Evolutionary conservation across 2,329 filamentous ascomycete species (phyloP), one percentile per base, ranked within the genome.

Genomic region (Cladobotryum mycophilum): DNA sequence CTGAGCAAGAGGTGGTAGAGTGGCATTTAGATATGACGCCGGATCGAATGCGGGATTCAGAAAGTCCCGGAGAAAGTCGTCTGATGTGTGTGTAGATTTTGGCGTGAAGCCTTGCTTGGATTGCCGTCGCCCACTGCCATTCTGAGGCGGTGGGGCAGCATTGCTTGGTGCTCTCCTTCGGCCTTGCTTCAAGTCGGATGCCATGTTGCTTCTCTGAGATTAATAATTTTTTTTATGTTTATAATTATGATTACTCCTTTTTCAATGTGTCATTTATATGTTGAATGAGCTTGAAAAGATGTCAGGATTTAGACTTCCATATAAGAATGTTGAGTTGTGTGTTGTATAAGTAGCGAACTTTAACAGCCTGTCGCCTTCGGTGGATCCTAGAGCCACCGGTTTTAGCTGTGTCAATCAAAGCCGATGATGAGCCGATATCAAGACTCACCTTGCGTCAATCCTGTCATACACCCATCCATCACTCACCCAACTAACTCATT

Each of bases 1-100:
- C 62, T 68, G 71, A 55, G 79, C 76, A 17, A 95, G 75, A 2
- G 85, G 73, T 4, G 90, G 88, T 1, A 97, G 75, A 1, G 80
- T 80, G 53, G 82, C 74, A 69, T 97, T 97, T 61, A 97, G 82
- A 67, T 90, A 96, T 44, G 87, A 82, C 56, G 86, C 86, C 4
- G 91, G 80, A 66, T 96, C 89, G 69, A 97, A 97, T 41, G 79
- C 74, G 5, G 85, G 76, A 45, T 82, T 76, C 36, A 92, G 76
- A 67, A 96, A 96, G 49, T 86, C 83, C 51, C 81, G 80, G 3
- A 95, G 78, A 49, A 82, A 81, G 12, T 84, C 79, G 63, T 95
- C 89, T 54, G 85, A 72, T 36, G 88, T 78, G 66, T 91, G 82
- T 49, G 75, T 67, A 4, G 82, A 82, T 60, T 73, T 78, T 47